Evolutionary conservation across 441 rosid genomes (phyloP).

Genomic region (Breynia disticha): DNA sequence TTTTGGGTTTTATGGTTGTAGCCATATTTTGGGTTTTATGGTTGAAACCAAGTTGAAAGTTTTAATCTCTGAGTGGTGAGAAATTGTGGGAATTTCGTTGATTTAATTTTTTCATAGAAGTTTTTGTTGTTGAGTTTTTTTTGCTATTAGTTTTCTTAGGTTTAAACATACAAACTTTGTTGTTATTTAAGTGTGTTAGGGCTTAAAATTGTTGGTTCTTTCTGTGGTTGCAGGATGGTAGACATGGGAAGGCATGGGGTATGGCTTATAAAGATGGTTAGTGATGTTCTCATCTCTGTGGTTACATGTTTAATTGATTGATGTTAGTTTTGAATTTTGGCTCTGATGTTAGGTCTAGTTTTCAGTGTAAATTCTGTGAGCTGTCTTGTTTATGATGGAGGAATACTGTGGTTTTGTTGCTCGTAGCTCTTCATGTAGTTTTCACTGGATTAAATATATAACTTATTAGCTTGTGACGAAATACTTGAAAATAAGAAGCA

Average conservation of each 20-base stretch:
- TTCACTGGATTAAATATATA: too few relatives aligned
- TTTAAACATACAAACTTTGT: background rate
- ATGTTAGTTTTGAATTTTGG: background rate
- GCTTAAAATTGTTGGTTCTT: slow-evolving; percentile 12
- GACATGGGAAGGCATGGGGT: slow-evolving; percentile 97
- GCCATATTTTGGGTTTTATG: too few relatives aligned
- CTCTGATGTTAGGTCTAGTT: background rate
- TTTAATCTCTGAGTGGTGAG: background rate
- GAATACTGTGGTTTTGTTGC: too few relatives aligned
- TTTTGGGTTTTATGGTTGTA: background rate
- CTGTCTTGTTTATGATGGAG: too few relatives aligned
- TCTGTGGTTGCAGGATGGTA: slow-evolving; percentile 62
- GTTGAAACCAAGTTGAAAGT: background rate
- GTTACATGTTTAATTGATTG: background rate
- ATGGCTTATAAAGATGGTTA: slow-evolving; percentile 74
- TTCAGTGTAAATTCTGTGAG: too few relatives aligned
- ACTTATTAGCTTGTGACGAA: too few relatives aligned
- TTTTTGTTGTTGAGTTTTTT: background rate
- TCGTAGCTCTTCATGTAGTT: too few relatives aligned
- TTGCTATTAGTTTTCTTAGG: background rate
- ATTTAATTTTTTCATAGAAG: background rate
- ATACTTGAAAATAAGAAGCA: too few relatives aligned
- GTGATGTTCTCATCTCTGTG: slow-evolving; percentile 15
- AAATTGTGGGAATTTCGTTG: background rate
- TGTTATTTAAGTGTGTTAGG: background rate